Conservation (phyloP, 164 flowering plant genomes). For the Macadamia integrifolia region DNA sequence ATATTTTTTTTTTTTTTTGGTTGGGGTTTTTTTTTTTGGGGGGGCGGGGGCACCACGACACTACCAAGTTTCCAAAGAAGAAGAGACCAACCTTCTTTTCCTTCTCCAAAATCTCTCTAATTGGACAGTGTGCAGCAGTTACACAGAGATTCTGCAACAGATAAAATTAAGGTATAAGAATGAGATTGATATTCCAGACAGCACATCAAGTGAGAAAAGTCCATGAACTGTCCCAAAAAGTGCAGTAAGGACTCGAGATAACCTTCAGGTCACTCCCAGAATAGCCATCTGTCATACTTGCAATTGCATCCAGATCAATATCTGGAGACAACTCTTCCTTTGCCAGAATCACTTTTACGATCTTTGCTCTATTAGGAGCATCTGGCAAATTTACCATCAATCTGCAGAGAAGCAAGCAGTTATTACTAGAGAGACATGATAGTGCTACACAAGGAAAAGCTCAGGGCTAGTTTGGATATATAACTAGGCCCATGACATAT, state of each 20-base stretch:
- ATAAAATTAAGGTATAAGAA: constrained; percentile 4
- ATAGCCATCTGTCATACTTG: constrained; percentile 89
- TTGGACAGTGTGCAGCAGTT: constrained; percentile 91
- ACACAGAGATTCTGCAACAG: constrained; percentile 83
- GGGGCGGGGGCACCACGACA: neutral
- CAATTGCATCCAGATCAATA: constrained; percentile 73
- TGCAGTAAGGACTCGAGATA: neutral
- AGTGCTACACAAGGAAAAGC: neutral
- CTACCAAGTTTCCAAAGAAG: neutral
- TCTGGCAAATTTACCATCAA: constrained; percentile 96
- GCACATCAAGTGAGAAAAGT: neutral
- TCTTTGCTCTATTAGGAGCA: constrained; percentile 81
- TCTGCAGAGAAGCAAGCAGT: constrained; percentile 28
- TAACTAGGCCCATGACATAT: neutral
- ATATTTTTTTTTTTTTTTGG: too few relatives aligned
- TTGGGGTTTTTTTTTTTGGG: too few relatives aligned
- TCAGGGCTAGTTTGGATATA: neutral
- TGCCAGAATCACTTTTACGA: constrained; percentile 72
- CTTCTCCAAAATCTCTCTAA: constrained; percentile 77
- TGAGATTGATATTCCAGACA: neutral
- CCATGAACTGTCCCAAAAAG: neutral
- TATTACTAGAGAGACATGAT: constrained; percentile 1
- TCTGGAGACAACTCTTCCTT: constrained; percentile 79
- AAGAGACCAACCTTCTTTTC: constrained; percentile 67
- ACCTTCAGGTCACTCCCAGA: constrained; percentile 98